Evolutionary conservation across 2,329 filamentous ascomycete genomes (phyloP).

Genomic region (Colletotrichum sp.): DNA sequence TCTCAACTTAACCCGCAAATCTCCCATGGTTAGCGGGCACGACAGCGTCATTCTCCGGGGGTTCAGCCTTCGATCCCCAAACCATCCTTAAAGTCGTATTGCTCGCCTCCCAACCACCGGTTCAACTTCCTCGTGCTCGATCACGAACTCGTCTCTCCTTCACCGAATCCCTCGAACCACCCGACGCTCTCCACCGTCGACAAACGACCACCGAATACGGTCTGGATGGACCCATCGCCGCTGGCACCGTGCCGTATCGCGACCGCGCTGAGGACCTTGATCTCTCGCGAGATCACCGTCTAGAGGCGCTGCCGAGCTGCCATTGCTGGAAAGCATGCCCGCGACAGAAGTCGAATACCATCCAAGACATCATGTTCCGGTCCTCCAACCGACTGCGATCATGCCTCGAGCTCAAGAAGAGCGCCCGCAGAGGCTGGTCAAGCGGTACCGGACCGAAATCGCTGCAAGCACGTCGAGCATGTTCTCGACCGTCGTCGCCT

Average conservation of each 20-base stretch:
- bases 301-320: constrained; percentile 43
- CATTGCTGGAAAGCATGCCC: constrained; percentile 39
- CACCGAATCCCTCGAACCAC: neutral
- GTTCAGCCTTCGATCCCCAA: constrained; percentile 25
- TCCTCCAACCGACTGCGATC: constrained; percentile 41
- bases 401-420: constrained; percentile 40
- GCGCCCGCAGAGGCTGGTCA: constrained; percentile 57
- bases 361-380: constrained; percentile 48
- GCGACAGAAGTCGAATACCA: constrained; percentile 37
- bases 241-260: constrained; percentile 45
- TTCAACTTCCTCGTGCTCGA: neutral
- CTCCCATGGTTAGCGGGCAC: constrained; percentile 17
- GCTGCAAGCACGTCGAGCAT: constrained; percentile 79
- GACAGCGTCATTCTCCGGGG: constrained; percentile 18
- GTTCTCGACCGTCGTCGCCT: constrained; percentile 79
- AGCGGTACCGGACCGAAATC: constrained; percentile 81
- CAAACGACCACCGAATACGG: neutral
- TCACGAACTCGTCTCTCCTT: constrained; percentile 1
- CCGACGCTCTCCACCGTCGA: neutral
- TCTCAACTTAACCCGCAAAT: constrained; percentile 5
- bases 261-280: constrained; percentile 65
- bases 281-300: constrained; percentile 55
- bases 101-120: neutral
- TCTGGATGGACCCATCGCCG: constrained; percentile 20
- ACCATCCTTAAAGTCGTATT: neutral